Evolutionary conservation across 1,284 basidiomycete species (phyloP), one percentile per base, ranked within the genome.

Genomic region (Moniliophthora roreri): DNA sequence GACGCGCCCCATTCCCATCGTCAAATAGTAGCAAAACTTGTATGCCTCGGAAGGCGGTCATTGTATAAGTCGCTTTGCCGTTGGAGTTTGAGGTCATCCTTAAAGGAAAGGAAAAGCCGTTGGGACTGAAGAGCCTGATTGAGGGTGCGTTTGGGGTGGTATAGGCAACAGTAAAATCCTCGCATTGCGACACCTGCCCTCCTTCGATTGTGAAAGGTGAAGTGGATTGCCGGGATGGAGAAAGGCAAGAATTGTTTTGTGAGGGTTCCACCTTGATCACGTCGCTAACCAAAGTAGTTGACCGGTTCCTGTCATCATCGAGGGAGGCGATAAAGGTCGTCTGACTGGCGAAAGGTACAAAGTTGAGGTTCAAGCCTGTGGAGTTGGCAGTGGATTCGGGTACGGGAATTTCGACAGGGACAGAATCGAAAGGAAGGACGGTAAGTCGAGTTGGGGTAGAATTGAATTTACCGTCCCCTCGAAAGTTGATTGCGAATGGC

Each of bases 291-390:
- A 59, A 57, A 1, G 76, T 76, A 4, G 75, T 63, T 51, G 66
- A 68, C 4, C 66, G 58, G 7, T 76, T 78, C 10, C 61, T 55
- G 0, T 66, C 66, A 62, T 80, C 75, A 55, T 82, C 77, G 34
- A 86, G 71, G 10, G 81, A 80, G 0, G 80, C 80, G 48, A 87
- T 62, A 55, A 85, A 84, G 20, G 67, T 62, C 4, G 78, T 76
- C 28, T 74, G 76, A 2, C 71, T 75, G 3, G 72, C 57, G 15
- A 84, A 67, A 8, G 84, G 84, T 2, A 85, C 66, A 61, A 80
- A 81, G 2, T 76, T 74, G 54, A 84, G 68, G 21, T 65, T 64
- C 15, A 79, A 71, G 3, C 78, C 69, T 9, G 66, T 73, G 4
- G 71, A 70, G 54, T 72, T 66, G 21, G 72, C 63, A 9, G 68